phyloP scores from a whole-genome alignment of 2,329 filamentous ascomycete species.

The Orbilia oligospora region DNA sequence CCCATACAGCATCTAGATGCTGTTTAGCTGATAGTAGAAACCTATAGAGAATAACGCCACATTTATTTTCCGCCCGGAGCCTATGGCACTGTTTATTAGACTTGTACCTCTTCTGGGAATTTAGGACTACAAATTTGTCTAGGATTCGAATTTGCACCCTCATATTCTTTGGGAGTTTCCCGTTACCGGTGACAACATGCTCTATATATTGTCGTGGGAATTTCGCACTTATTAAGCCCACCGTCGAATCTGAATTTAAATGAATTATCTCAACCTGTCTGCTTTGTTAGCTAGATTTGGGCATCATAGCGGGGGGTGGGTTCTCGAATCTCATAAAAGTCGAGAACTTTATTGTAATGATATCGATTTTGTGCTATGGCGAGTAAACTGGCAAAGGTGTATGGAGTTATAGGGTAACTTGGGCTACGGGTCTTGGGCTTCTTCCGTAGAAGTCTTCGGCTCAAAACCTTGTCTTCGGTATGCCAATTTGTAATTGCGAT shows the following conservation, averaged over 20 bases:
- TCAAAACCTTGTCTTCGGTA: neutral
- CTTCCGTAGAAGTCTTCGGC: too few relatives aligned
- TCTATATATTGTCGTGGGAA: constrained; percentile 16
- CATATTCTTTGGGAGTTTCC: neutral
- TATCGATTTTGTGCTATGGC: constrained; percentile 17
- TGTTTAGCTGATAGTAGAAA: constrained; percentile 9
- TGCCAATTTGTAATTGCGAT: neutral
- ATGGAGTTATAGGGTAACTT: neutral
- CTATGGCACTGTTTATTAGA: neutral
- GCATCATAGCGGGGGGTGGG: neutral
- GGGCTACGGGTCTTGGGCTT: neutral
- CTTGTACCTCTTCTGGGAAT: neutral
- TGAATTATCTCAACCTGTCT: neutral
- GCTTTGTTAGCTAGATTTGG: neutral
- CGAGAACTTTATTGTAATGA: neutral
- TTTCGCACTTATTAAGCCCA: constrained; percentile 4
- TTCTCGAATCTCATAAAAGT: neutral
- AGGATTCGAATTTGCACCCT: neutral
- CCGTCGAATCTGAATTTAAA: neutral
- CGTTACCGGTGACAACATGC: neutral
- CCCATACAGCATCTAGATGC: constrained; percentile 1
- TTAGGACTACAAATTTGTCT: neutral
- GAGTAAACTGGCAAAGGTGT: constrained; percentile 1
- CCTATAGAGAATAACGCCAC: neutral
- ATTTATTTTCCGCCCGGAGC: neutral